phyloP scores from a whole-genome alignment of 78 protist species.

The Polysphondylium violaceum region DNA sequence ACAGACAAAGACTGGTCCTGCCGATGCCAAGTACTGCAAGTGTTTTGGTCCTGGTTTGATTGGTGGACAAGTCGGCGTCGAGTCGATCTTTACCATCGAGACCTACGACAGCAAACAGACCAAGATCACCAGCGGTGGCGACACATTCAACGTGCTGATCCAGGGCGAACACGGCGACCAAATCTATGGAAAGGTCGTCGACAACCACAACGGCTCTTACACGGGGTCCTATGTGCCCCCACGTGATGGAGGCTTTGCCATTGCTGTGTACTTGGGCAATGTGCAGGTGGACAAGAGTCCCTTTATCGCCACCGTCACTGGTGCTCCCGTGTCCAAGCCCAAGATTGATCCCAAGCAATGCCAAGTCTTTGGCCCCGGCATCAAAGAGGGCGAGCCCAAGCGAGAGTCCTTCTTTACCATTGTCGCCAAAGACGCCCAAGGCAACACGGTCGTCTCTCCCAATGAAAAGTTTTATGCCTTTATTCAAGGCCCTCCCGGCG shows the following conservation, averaged over 20 bases:
- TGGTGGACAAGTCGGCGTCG: constrained; percentile 23
- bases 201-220: constrained; percentile 73
- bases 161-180: constrained; percentile 79
- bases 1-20: background rate
- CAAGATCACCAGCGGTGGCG: constrained; percentile 74
- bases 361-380: constrained; percentile 30
- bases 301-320: constrained; percentile 7
- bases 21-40: constrained; percentile 23
- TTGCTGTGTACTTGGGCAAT: constrained; percentile 71
- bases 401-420: constrained; percentile 42
- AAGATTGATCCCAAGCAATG: constrained; percentile 2
- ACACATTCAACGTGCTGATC: constrained; percentile 56
- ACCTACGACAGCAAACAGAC: constrained; percentile 38
- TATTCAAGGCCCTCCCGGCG: constrained; percentile 83
- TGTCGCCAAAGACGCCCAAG: constrained; percentile 20
- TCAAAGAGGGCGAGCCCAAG: constrained; percentile 33
- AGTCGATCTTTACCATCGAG: constrained; percentile 72
- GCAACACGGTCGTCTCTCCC: background rate
- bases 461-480: constrained; percentile 56
- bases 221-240: constrained; percentile 51
- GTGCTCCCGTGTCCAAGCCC: background rate
- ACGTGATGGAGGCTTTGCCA: constrained; percentile 75
- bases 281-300: constrained; percentile 41
- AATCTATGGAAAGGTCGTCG: constrained; percentile 65
- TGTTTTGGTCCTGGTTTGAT: constrained; percentile 38